A percentile compares a stretch with the other conserved stretches of the same genome.
Evolutionary conservation across 306 rosid genomes (phyloP).

Genomic region (Vicia faba): DNA sequence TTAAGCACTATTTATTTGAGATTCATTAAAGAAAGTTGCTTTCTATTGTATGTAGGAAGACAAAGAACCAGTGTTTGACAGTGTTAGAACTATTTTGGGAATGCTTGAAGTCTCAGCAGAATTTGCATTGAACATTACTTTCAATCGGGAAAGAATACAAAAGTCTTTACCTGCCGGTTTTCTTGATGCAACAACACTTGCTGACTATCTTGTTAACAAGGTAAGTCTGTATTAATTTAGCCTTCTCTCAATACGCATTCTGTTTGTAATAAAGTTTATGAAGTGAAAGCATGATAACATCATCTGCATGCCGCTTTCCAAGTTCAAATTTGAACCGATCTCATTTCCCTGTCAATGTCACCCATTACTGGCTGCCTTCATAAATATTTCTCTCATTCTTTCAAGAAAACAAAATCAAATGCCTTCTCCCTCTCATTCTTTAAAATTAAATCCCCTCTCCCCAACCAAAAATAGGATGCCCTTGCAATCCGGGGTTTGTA

Average conservation of each 20-base stretch:
- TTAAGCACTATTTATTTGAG: conserved; percentile 1
- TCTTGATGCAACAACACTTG: conserved; percentile 99
- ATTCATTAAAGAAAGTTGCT: conserved; percentile 15
- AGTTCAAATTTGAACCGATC: conserved; percentile 35
- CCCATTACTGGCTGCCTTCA: not conserved
- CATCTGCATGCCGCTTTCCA: conserved; percentile 2
- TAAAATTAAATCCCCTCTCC: not conserved
- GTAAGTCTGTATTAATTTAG: conserved; percentile 41
- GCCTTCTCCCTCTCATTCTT: conserved; percentile 6
- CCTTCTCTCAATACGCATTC: conserved; percentile 24
- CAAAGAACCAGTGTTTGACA: conserved; percentile 94
- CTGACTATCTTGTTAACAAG: conserved; percentile 96
- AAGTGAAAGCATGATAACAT: conserved; percentile 11
- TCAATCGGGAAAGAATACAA: conserved; percentile 74
- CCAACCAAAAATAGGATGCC: not conserved
- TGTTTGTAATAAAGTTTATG: conserved; percentile 16
- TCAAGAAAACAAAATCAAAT: conserved; percentile 15
- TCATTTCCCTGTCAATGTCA: not conserved
- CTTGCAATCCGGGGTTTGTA: not conserved
- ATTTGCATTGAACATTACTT: conserved; percentile 81
- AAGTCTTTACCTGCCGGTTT: conserved; percentile 90
- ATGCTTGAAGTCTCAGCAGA: conserved; percentile 98
- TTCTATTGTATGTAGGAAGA: conserved; percentile 72
- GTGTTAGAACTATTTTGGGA: conserved; percentile 86
- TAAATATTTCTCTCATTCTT: not conserved